Percentiles rank a stretch among this genome's conserved stretches.
Evolutionary conservation across 305 asterid species (phyloP).

Genomic region (Fraxinus platypoda): DNA sequence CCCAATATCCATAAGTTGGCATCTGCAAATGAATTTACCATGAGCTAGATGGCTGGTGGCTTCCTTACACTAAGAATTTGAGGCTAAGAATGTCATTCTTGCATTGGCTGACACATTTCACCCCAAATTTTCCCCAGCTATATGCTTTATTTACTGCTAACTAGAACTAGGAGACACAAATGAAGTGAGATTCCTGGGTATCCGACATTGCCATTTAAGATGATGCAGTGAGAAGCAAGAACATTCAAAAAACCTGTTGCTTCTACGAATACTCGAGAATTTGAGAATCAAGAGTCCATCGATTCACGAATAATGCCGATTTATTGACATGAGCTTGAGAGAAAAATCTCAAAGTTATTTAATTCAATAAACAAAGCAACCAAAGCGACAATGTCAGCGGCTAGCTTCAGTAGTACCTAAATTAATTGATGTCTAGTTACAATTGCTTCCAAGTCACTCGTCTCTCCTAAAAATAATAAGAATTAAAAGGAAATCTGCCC

Average conservation of each 20-base stretch:
- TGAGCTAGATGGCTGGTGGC: neutral
- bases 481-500: neutral
- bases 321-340: neutral
- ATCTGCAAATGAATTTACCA: neutral
- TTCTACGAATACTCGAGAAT: neutral
- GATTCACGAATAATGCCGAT: neutral
- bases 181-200: neutral
- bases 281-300: neutral
- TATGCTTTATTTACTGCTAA: neutral
- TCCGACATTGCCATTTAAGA: neutral
- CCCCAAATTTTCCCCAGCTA: neutral
- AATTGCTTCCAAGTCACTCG: neutral
- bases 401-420: neutral
- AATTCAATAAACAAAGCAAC: neutral
- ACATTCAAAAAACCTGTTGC: neutral
- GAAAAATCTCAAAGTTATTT: neutral
- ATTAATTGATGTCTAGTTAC: neutral
- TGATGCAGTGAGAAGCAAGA: neutral
- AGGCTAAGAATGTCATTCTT: neutral
- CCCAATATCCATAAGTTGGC: neutral
- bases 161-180: neutral
- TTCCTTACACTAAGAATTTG: neutral
- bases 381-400: neutral
- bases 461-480: neutral
- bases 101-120: neutral